Evolutionary conservation across 1,284 basidiomycete genomes (phyloP), one percentile per base, ranked within the genome.

Genomic region (Sporisorium sorghi): DNA sequence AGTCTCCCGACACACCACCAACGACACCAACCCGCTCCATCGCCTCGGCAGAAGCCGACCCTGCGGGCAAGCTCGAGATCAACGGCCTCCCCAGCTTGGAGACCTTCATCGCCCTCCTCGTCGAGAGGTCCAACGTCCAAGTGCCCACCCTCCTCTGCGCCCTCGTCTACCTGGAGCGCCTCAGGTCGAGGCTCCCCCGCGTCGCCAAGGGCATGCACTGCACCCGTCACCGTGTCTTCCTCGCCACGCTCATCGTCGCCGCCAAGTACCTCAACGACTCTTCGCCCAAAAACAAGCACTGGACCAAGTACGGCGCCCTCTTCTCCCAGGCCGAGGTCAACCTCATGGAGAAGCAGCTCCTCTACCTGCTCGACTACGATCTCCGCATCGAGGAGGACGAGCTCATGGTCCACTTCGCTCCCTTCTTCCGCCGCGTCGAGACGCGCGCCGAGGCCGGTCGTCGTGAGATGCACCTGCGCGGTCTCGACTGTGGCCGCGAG

Each of bases 221-320:
- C 86, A 95, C 95, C 6, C 90, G 93, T 54, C 95, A 97, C 85
- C 91, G 96, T 51, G 91, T 98, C 72, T 97, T 99, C 86, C 89
- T 99, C 76, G 95, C 96, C 39, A 91, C 92, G 0, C 90, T 98
- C 81, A 98, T 99, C 85, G 92, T 95, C 51, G 91, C 96, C 30
- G 92, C 94, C 78, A 99, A 99, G 87, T 98, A 98, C 86, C 89
- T 98, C 82, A 97, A 99, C 86, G 95, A 98, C 87, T 93, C 93
- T 30, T 85, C 85, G 44, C 86, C 85, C 19, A 97, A 96, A 88
- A 98, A 98, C 87, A 90, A 90, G 86, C 93, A 97, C 87, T 84
- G 82, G 82, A 82, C 76, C 56, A 85, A 86, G 58, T 93, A 95
- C 85, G 92, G 91, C 21, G 87, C 88, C 52, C 86, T 88, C 68